Evolutionary conservation across 1,284 basidiomycete genomes (phyloP).

Genomic region (Fomitopsis schrenkii): DNA sequence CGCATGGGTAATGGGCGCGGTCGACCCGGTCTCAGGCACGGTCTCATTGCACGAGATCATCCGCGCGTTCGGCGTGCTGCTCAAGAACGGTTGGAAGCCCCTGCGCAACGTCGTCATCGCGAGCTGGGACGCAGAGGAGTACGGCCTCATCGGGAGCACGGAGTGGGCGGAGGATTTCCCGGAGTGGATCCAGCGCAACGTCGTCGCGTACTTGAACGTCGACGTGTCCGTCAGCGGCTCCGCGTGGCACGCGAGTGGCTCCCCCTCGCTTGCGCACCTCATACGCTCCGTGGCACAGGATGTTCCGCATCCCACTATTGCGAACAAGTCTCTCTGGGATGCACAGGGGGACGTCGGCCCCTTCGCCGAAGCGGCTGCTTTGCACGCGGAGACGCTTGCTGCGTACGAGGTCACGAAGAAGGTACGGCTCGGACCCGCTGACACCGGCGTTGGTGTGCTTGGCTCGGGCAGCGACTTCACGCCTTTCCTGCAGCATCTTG

Average conservation of each 20-base stretch:
- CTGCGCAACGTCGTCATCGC: conserved; percentile 86
- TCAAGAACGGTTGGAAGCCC: conserved; percentile 83
- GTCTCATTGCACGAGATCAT: conserved; percentile 84
- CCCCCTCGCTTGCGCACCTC: conserved; percentile 78
- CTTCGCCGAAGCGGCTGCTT: conserved; percentile 31
- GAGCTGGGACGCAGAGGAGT: conserved; percentile 94
- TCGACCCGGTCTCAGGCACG: conserved; percentile 87
- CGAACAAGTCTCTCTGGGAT: conserved; percentile 61
- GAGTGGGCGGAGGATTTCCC: conserved; percentile 91
- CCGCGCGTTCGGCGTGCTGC: conserved; percentile 74
- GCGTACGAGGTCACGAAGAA: conserved; percentile 23
- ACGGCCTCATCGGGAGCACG: conserved; percentile 84
- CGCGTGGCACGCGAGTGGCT: conserved; percentile 48
- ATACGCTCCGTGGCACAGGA: conserved; percentile 65
- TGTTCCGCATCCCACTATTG: conserved; percentile 60
- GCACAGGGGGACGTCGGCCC: conserved; percentile 55
- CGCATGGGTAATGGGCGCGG: conserved; percentile 62
- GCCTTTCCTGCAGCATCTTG: conserved; percentile 69
- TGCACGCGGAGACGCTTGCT: conserved; percentile 27
- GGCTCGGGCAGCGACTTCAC: conserved; percentile 75
- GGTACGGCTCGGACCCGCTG: conserved; percentile 16
- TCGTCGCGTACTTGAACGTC: conserved; percentile 87
- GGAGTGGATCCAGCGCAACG: conserved; percentile 72
- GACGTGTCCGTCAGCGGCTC: conserved; percentile 73
- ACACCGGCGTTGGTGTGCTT: conserved; percentile 35